Conservation (phyloP, 345 rosid species). For the Alliaria petiolata region DNA sequence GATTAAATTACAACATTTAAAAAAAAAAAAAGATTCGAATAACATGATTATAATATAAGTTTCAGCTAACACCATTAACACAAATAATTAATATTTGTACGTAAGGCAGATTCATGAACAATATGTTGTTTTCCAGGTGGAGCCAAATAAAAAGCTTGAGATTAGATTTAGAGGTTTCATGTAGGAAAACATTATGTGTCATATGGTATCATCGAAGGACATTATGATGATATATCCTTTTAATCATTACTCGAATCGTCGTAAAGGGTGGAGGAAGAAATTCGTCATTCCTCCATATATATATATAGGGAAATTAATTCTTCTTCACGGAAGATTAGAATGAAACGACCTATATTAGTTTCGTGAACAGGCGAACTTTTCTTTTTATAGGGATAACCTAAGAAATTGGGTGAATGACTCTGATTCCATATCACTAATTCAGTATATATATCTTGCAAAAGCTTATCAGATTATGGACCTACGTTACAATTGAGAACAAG, state of each 20-base stretch:
- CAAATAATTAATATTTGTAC: background rate
- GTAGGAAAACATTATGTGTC: background rate
- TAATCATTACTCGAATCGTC: background rate
- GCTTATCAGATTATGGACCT: background rate
- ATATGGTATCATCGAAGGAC: background rate
- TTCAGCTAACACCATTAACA: conserved; percentile 11
- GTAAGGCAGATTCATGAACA: conserved; percentile 19
- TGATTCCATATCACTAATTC: background rate
- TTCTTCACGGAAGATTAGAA: background rate
- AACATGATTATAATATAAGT: background rate
- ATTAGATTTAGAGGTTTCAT: background rate
- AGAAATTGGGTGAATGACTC: background rate
- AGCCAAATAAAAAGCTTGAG: background rate
- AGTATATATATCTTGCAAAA: background rate
- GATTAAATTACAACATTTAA: background rate
- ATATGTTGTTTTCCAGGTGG: conserved; percentile 11
- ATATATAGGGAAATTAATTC: background rate
- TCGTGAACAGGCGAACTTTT: background rate
- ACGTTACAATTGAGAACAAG: background rate
- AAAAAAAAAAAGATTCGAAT: background rate
- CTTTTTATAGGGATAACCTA: background rate
- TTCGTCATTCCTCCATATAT: no score
- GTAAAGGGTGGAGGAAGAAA: background rate
- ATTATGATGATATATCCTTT: background rate
- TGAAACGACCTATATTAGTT: background rate